A percentile compares a stretch with the other conserved stretches of the same genome.
Conservation (phyloP, 176 grass and related monocot genomes). For the Hordeum vulgare region DNA sequence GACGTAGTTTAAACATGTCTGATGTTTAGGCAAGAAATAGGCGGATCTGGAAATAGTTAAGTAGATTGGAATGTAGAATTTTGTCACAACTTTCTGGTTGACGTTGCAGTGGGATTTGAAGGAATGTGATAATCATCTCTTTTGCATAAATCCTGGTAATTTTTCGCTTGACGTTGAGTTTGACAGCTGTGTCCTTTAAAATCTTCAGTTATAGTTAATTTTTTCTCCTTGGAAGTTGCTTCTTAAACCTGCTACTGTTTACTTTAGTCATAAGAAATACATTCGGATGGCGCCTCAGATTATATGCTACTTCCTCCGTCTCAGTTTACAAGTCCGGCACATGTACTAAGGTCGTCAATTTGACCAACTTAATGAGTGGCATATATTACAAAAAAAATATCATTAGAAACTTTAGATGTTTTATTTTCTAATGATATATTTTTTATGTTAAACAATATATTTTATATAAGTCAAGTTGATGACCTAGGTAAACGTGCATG, state of each 20-base stretch:
- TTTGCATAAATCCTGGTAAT: neutral
- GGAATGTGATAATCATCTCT: too few relatives aligned
- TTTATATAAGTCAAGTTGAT: too few relatives aligned
- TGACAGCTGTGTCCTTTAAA: neutral
- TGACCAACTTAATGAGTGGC: too few relatives aligned
- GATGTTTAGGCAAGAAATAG: neutral
- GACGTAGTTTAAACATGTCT: neutral
- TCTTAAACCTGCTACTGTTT: neutral
- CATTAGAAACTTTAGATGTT: too few relatives aligned
- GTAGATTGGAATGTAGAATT: neutral
- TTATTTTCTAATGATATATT: too few relatives aligned
- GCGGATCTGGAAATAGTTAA: neutral
- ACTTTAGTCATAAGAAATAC: neutral
- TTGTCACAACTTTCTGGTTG: neutral
- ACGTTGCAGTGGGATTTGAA: too few relatives aligned
- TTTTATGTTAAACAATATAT: too few relatives aligned
- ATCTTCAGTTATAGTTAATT: neutral
- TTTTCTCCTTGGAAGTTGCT: slow-evolving; percentile 12
- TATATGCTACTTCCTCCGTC: too few relatives aligned
- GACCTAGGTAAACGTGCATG: too few relatives aligned
- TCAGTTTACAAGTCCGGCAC: too few relatives aligned
- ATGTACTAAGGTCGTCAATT: too few relatives aligned
- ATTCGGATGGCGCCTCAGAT: neutral
- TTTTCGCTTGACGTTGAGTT: slow-evolving; percentile 28
- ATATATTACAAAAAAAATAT: too few relatives aligned